These are phyloP conservation scores for Caloboletus firmus DNA, from an alignment of 1,284 basidiomycete genomes.

Conservation along the genomic window DNA sequence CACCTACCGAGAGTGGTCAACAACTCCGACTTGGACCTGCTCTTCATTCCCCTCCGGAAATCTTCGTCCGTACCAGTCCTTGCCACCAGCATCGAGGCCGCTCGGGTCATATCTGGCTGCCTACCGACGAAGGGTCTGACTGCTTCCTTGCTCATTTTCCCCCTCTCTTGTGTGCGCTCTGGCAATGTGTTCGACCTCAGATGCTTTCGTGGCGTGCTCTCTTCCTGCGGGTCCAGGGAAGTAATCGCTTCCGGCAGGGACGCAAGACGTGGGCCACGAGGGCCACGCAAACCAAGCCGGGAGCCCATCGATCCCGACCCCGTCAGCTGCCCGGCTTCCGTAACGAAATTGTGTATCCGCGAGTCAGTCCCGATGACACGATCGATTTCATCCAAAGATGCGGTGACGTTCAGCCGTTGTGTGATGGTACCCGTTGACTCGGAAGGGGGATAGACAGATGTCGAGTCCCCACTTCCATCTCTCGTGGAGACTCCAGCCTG, in stretches of 20 bases:
- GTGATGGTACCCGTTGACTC: constrained; percentile 28
- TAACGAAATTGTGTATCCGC: constrained; percentile 25
- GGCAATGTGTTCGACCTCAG: constrained; percentile 36
- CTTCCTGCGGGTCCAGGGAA: constrained; percentile 11
- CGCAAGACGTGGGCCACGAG: constrained; percentile 20
- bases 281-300: constrained; percentile 19
- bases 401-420: constrained; percentile 14
- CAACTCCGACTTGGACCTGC: constrained; percentile 22
- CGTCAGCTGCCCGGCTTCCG: constrained; percentile 20
- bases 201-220: constrained; percentile 31
- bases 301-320: constrained; percentile 24
- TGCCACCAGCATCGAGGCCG: constrained; percentile 20
- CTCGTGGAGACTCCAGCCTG: background rate
- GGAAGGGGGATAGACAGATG: constrained; percentile 27
- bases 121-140: constrained; percentile 31
- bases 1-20: constrained; percentile 3
- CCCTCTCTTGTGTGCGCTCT: constrained; percentile 41
- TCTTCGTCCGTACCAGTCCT: constrained; percentile 12
- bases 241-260: constrained; percentile 17
- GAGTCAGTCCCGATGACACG: constrained; percentile 23
- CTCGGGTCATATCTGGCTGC: constrained; percentile 23
- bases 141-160: constrained; percentile 15
- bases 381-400: constrained; percentile 33
- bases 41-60: background rate
- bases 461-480: constrained; percentile 22